A percentile compares a stretch with the other conserved stretches of the same genome.
Conservation (phyloP, 208 protist species). For the Porcisia hertigi region DNA sequence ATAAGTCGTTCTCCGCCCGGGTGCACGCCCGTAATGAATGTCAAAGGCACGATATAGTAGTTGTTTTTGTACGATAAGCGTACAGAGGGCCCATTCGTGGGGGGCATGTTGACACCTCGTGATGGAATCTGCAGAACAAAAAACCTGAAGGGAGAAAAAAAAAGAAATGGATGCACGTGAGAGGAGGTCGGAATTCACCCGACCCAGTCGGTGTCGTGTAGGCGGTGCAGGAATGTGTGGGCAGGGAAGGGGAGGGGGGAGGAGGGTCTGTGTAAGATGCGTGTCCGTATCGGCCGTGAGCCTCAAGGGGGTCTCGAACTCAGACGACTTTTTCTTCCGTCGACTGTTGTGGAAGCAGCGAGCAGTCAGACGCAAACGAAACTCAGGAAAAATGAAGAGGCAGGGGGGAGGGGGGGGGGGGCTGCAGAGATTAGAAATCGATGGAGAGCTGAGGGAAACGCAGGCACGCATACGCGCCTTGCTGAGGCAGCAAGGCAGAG, state of each 20-base stretch:
- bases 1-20: constrained; percentile 33
- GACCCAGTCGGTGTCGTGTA: neutral
- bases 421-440: neutral
- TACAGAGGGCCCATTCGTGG: neutral
- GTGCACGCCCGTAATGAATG: constrained; percentile 34
- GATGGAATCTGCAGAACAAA: neutral
- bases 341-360: neutral
- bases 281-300: neutral
- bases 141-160: constrained; percentile 4
- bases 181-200: neutral
- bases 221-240: neutral
- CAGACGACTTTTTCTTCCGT: neutral
- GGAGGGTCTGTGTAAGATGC: neutral
- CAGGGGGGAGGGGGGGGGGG: neutral
- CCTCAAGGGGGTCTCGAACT: no score
- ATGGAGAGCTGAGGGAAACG: neutral
- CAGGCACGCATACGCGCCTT: neutral
- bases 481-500: neutral
- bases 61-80: constrained; percentile 29
- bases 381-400: neutral
- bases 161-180: neutral
- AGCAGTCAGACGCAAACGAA: neutral
- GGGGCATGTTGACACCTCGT: neutral
- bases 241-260: no score
- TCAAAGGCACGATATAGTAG: constrained; percentile 31